These are phyloP conservation scores for Schizonepeta tenuifolia DNA, from an alignment of 257 asterid genomes.

Conservation along the genomic window DNA sequence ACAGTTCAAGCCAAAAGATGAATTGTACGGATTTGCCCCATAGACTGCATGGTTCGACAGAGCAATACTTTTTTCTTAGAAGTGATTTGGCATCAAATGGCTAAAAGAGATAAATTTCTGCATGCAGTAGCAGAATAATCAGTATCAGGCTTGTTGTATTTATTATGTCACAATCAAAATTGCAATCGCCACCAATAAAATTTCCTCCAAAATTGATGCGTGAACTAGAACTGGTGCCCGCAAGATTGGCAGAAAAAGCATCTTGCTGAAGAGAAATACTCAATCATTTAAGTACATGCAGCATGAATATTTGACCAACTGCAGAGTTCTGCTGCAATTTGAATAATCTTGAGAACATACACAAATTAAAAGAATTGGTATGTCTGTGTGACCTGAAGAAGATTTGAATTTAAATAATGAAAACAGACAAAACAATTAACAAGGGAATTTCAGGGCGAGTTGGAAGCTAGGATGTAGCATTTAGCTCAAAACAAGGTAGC, in stretches of 20 bases:
- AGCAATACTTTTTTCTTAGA: too few species aligned
- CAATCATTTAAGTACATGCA: not conserved
- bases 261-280: not conserved
- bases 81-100: too few species aligned
- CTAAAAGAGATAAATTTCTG: too few species aligned
- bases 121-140: not conserved
- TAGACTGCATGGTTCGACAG: too few species aligned
- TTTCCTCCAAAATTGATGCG: not conserved
- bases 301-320: not conserved
- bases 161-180: not conserved
- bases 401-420: not conserved
- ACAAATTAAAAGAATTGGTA: not conserved
- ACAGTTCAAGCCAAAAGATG: too few species aligned
- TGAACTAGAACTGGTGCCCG: not conserved
- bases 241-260: conserved; percentile 6
- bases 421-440: not conserved
- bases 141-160: not conserved
- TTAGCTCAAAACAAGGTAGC: conserved; percentile 14
- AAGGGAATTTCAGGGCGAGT: not conserved
- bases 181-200: not conserved
- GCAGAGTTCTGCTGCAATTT: not conserved
- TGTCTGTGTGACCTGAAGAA: conserved; percentile 1
- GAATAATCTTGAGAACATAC: not conserved
- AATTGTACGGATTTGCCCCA: too few species aligned
- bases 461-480: not conserved